Percentiles rank a stretch among this genome's conserved stretches.
Evolutionary conservation across 306 rosid species (phyloP).

Genomic region (Sesbania bispinosa): DNA sequence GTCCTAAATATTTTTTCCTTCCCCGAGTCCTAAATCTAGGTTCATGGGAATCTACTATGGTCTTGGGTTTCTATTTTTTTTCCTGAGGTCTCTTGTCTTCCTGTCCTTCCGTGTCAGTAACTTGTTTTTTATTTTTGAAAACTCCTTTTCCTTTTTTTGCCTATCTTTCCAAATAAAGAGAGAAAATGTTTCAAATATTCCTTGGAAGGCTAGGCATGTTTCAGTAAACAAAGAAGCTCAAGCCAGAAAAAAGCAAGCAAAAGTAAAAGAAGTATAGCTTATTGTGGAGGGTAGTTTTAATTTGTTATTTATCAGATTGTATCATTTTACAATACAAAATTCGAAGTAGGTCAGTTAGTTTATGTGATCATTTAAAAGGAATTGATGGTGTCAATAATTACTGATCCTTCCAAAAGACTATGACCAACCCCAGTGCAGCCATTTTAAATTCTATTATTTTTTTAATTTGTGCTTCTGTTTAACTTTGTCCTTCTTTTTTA

Average conservation of each 20-base stretch:
- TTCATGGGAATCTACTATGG: background rate
- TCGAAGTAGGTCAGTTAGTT: background rate
- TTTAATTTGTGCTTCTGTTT: background rate
- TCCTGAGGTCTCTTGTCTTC: background rate
- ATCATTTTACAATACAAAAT: background rate
- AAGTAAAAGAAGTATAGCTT: background rate
- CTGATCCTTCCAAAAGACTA: background rate
- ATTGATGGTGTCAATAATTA: background rate
- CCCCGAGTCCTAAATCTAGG: too few relatives aligned
- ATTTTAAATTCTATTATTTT: background rate
- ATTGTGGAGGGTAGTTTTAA: background rate
- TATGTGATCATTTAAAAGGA: background rate
- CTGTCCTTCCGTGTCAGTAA: background rate
- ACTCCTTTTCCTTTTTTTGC: background rate
- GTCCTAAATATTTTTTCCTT: background rate
- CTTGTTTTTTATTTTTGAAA: background rate
- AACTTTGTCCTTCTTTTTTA: conserved; percentile 14
- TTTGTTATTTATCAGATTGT: background rate
- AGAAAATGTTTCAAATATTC: background rate
- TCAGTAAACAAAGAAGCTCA: background rate
- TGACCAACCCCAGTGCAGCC: background rate
- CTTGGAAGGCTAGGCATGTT: background rate
- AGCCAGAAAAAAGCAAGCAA: background rate
- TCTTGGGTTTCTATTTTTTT: background rate
- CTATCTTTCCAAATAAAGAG: background rate